A percentile compares a stretch with the other conserved stretches of the same genome.
phyloP scores from a whole-genome alignment of 805 yeast species.

The Starmerella scarabaei region DNA sequence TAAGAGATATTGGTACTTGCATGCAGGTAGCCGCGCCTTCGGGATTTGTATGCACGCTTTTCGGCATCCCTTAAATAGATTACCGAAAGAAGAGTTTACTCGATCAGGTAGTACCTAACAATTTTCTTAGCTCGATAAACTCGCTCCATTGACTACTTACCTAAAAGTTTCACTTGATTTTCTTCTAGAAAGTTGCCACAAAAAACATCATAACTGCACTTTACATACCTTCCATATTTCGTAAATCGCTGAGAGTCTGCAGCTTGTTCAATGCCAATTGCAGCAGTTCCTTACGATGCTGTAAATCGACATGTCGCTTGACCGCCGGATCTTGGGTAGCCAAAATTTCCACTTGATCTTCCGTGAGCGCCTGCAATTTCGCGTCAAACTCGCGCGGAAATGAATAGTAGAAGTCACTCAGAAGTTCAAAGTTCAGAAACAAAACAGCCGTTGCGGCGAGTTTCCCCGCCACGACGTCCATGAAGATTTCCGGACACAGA shows the following conservation, averaged over 20 bases:
- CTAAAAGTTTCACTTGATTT: no score
- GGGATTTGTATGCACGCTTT: no score
- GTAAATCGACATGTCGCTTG: conserved; percentile 80
- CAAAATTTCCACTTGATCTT: conserved; percentile 71
- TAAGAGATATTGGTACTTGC: no score
- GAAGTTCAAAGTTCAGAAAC: conserved; percentile 81
- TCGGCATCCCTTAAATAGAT: no score
- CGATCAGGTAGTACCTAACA: no score
- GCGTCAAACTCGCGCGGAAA: conserved; percentile 88
- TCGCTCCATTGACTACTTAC: no score
- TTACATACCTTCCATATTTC: conserved; percentile 24
- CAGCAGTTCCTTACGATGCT: conserved; percentile 78
- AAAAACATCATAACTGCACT: no score
- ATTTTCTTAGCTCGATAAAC: no score
- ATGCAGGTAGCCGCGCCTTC: no score
- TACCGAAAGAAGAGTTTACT: no score
- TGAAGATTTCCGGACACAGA: conserved; percentile 86
- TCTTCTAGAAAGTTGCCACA: no score
- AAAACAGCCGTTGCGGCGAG: conserved; percentile 85
- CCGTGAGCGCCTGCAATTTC: conserved; percentile 50
- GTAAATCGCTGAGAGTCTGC: conserved; percentile 66
- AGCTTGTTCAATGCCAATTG: conserved; percentile 76
- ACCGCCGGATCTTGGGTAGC: conserved; percentile 93
- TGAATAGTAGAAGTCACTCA: conserved; percentile 89
- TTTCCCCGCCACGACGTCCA: conserved; percentile 86